Percentiles rank a stretch among this genome's conserved stretches.
Conservation (phyloP, 1,139 yeast genomes). For the Pichia cactophila region DNA sequence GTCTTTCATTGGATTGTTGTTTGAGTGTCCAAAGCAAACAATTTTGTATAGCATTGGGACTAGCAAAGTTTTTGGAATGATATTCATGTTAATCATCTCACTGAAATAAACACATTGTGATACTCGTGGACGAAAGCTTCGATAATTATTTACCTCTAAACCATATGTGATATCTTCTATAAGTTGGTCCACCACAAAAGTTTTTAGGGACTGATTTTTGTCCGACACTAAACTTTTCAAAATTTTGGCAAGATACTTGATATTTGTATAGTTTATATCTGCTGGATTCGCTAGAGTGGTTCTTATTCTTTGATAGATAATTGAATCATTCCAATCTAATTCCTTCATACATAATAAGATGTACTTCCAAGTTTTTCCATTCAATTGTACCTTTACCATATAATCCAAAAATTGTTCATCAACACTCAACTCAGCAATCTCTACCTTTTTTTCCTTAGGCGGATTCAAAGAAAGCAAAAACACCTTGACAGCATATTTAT, state of each 20-base stretch:
- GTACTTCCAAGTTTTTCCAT: slow-evolving; percentile 29
- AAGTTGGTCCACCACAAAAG: slow-evolving; percentile 52
- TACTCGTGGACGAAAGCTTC: slow-evolving; percentile 53
- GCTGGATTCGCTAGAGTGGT: slow-evolving; percentile 57
- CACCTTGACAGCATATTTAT: slow-evolving; percentile 53
- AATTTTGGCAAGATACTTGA: slow-evolving; percentile 40
- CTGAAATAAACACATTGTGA: slow-evolving; percentile 56
- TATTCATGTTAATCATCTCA: slow-evolving; percentile 43
- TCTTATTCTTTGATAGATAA: slow-evolving; percentile 36
- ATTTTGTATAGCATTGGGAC: slow-evolving; percentile 53
- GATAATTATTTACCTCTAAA: slow-evolving; percentile 56
- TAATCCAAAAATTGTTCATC: slow-evolving; percentile 45
- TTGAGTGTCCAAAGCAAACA: slow-evolving; percentile 60
- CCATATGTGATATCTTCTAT: slow-evolving; percentile 60
- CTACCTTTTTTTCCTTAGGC: slow-evolving; percentile 33
- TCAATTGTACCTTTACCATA: slow-evolving; percentile 47
- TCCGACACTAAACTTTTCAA: slow-evolving; percentile 34
- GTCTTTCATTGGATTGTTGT: slow-evolving; percentile 51
- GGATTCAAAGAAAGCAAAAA: slow-evolving; percentile 57
- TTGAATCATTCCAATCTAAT: slow-evolving; percentile 42
- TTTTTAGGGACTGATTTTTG: slow-evolving; percentile 32
- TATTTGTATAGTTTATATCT: slow-evolving; percentile 46
- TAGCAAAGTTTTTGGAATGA: slow-evolving; percentile 43
- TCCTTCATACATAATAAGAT: slow-evolving; percentile 37
- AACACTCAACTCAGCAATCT: slow-evolving; percentile 26